A percentile compares a stretch with the other conserved stretches of the same genome.
These are phyloP conservation scores for Chaetomium sp. DNA, from an alignment of 2,329 filamentous ascomycete species.

Conservation along the genomic window DNA sequence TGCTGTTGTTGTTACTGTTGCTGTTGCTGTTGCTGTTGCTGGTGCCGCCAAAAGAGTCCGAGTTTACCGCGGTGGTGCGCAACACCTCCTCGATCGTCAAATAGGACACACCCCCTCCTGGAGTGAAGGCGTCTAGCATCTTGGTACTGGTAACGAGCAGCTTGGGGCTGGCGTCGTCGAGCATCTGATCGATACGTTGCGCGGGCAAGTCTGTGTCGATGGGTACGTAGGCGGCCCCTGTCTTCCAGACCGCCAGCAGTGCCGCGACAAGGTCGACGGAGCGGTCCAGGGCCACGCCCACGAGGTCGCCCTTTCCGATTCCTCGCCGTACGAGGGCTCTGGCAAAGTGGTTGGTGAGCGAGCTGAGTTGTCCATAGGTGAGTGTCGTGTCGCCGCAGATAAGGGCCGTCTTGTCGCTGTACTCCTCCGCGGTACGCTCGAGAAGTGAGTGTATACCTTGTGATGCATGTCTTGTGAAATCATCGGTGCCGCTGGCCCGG, in stretches of 20 bases:
- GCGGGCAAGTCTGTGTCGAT: not conserved
- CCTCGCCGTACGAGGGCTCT: not conserved
- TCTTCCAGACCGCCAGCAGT: slow-evolving; percentile 1
- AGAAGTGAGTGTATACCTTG: not conserved
- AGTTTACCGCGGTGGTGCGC: not conserved
- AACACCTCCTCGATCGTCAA: not conserved
- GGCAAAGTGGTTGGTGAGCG: not conserved
- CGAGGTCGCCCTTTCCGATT: not conserved
- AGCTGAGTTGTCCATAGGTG: not conserved
- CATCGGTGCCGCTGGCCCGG: not conserved
- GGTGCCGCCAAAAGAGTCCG: not conserved
- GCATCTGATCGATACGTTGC: not conserved
- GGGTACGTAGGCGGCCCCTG: not conserved
- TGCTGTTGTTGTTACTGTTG: not conserved
- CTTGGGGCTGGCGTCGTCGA: slow-evolving; percentile 1
- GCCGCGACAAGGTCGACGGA: not conserved
- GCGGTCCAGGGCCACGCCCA: not conserved
- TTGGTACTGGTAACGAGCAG: not conserved
- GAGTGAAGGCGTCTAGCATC: not conserved
- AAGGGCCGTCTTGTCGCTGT: not conserved
- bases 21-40: not conserved
- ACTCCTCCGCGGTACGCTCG: slow-evolving; percentile 1
- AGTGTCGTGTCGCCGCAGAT: not conserved
- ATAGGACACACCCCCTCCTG: not conserved
- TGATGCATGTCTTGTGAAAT: not conserved